Evolutionary conservation across 2,329 filamentous ascomycete species (phyloP).

Genomic region (Penicillium aurantiogriseum): DNA sequence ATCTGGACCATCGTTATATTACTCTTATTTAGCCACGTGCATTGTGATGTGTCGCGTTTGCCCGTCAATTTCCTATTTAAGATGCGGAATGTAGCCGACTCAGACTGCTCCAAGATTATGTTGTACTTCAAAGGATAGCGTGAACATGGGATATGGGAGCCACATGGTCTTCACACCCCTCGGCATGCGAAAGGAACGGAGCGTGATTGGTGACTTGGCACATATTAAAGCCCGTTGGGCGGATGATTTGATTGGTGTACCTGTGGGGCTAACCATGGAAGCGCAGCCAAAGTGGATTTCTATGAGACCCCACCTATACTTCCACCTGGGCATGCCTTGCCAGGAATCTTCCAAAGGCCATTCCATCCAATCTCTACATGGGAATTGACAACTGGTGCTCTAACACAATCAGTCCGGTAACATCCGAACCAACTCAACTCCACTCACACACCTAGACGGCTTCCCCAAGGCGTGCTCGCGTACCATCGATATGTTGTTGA

Average conservation of each 20-base stretch:
- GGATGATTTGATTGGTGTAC: conserved; percentile 3
- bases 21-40: not conserved
- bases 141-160: not conserved
- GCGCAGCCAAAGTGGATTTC: not conserved
- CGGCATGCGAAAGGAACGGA: conserved; percentile 2
- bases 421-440: not conserved
- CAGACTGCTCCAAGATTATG: not conserved
- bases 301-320: not conserved
- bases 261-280: not conserved
- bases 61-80: not conserved
- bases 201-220: conserved; percentile 9
- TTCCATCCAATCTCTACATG: not conserved
- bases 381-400: not conserved
- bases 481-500: not conserved
- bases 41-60: not conserved
- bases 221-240: not conserved
- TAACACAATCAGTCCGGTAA: not conserved
- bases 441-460: not conserved
- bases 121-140: not conserved
- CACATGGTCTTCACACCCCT: not conserved
- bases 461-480: not conserved
- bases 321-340: not conserved
- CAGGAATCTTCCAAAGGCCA: not conserved
- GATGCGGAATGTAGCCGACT: not conserved
- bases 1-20: not conserved